Evolutionary conservation across 257 asterid genomes (phyloP).

Genomic region (Catharanthus roseus): DNA sequence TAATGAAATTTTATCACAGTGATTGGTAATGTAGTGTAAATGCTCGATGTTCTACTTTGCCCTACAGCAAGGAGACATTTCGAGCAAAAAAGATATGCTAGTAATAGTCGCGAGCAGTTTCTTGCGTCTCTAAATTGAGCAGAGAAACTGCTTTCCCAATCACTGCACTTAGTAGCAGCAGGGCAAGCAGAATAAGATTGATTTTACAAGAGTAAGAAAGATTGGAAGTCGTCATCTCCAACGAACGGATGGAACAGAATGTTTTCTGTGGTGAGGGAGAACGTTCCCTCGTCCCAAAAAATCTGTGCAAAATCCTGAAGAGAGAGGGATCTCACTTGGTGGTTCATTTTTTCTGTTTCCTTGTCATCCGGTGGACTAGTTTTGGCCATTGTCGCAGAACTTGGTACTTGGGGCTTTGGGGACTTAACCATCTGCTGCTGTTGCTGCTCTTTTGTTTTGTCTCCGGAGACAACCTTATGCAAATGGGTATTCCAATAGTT

Average conservation of each 20-base stretch:
- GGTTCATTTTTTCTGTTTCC: constrained; percentile 7
- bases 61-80: background rate
- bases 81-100: background rate
- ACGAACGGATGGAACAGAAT: constrained; percentile 23
- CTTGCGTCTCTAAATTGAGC: background rate
- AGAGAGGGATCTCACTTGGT: constrained; percentile 12
- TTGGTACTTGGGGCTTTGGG: background rate
- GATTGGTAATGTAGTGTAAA: background rate
- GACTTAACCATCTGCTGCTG: background rate
- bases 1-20: background rate
- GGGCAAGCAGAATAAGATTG: background rate
- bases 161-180: background rate
- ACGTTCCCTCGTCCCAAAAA: constrained; percentile 23
- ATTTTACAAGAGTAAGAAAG: constrained; percentile 10
- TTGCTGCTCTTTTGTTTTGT: constrained; percentile 17
- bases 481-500: constrained; percentile 66
- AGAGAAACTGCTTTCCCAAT: background rate
- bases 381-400: background rate
- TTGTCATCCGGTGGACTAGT: constrained; percentile 12
- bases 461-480: constrained; percentile 36
- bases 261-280: constrained; percentile 32
- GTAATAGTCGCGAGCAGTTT: background rate
- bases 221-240: constrained; percentile 15
- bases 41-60: background rate
- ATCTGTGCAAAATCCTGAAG: constrained; percentile 14